Evolutionary conservation across 2,329 filamentous ascomycete genomes (phyloP).

Genomic region (Elsinoe arachidis): DNA sequence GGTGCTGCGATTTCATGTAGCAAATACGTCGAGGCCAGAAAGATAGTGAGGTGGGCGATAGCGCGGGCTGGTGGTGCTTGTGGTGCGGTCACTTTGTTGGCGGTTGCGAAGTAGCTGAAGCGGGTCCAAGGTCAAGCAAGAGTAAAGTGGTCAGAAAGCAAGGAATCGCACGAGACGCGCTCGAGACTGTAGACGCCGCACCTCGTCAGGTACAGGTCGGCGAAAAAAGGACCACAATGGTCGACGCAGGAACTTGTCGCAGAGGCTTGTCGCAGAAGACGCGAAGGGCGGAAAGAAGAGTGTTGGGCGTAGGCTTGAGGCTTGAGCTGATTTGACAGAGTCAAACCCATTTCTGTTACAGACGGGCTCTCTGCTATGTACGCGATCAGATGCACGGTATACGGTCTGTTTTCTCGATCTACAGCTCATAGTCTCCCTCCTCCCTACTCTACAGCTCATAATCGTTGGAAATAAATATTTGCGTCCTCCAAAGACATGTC

Average conservation of each 20-base stretch:
- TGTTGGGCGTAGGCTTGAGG: slow-evolving; percentile 6
- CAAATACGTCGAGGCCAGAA: not conserved
- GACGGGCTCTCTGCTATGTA: too few relatives aligned
- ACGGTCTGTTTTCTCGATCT: too few relatives aligned
- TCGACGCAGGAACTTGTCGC: too few relatives aligned
- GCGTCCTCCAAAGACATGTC: too few relatives aligned
- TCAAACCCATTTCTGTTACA: not conserved
- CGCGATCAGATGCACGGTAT: too few relatives aligned
- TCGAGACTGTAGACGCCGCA: not conserved
- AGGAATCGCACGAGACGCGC: slow-evolving; percentile 3
- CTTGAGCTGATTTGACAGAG: slow-evolving; percentile 4
- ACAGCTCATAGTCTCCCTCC: too few relatives aligned
- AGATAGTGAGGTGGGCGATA: not conserved
- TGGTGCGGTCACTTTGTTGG: slow-evolving; percentile 4
- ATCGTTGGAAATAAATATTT: too few relatives aligned
- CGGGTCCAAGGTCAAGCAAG: not conserved
- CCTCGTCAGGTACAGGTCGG: not conserved
- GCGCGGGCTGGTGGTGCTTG: not conserved
- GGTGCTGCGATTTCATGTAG: not conserved
- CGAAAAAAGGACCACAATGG: not conserved
- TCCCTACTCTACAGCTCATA: too few relatives aligned
- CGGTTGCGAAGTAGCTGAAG: slow-evolving; percentile 3
- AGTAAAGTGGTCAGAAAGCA: slow-evolving; percentile 2
- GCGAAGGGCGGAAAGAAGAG: slow-evolving; percentile 4
- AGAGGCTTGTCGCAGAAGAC: not conserved